Conservation (phyloP, 1,139 yeast species). For the Yamadazyma diospyri region DNA sequence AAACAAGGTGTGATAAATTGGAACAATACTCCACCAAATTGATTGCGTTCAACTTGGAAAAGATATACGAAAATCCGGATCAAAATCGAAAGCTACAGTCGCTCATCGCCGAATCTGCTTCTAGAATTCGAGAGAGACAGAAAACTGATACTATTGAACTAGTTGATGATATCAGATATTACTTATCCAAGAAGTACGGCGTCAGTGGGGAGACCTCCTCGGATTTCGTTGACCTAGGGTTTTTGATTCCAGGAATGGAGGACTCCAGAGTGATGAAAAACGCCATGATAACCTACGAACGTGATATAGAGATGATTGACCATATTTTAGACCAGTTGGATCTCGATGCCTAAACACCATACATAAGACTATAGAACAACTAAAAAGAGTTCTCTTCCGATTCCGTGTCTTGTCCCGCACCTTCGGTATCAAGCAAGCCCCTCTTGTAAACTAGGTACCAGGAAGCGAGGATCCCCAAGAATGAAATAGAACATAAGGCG, state of each 20-base stretch:
- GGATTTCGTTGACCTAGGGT: conserved; percentile 28
- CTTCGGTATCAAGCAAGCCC: conserved; percentile 15
- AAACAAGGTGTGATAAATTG: conserved; percentile 57
- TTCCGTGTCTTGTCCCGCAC: conserved; percentile 10
- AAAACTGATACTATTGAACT: conserved; percentile 78
- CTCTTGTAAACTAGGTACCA: conserved; percentile 13
- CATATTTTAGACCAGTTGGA: conserved; percentile 36
- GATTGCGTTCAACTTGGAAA: conserved; percentile 49
- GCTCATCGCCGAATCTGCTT: conserved; percentile 46
- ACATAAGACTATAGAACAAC: not conserved
- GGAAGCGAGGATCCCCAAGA: conserved; percentile 10
- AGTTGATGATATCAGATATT: conserved; percentile 72
- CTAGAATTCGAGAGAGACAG: conserved; percentile 56
- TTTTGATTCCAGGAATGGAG: conserved; percentile 16
- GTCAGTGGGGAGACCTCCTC: conserved; percentile 26
- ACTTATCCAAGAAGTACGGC: conserved; percentile 48
- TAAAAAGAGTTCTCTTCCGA: not conserved
- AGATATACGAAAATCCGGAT: conserved; percentile 30
- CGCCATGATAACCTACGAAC: conserved; percentile 22
- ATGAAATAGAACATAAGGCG: conserved; percentile 12
- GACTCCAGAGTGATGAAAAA: conserved; percentile 32
- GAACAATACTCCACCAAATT: conserved; percentile 61
- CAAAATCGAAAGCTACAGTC: conserved; percentile 19
- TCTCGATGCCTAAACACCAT: conserved; percentile 36
- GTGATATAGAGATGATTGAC: conserved; percentile 43